Evolutionary conservation across 2,329 filamentous ascomycete species (phyloP).

Genomic region (Cordyceps militaris): DNA sequence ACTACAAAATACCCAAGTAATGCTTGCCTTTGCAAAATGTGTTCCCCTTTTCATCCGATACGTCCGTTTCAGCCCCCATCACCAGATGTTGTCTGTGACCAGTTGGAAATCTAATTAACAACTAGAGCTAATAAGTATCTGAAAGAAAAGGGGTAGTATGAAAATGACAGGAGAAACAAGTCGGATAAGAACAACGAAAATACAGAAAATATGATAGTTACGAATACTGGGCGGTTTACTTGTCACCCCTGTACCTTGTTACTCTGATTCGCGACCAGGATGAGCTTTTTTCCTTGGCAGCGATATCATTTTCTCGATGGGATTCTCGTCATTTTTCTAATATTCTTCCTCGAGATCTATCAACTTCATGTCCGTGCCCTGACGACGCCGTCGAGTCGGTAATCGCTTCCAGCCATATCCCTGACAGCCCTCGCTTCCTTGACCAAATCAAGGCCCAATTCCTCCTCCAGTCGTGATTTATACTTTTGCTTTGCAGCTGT

Average conservation of each 20-base stretch:
- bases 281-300: not conserved
- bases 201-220: too few relatives aligned
- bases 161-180: too few relatives aligned
- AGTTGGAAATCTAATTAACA: too few relatives aligned
- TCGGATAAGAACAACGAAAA: too few relatives aligned
- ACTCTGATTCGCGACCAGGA: not conserved
- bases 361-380: not conserved
- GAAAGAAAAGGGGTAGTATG: too few relatives aligned
- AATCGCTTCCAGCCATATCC: not conserved
- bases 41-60: not conserved
- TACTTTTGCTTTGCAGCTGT: not conserved
- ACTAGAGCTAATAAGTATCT: too few relatives aligned
- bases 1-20: not conserved
- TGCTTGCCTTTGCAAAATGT: not conserved
- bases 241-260: too few relatives aligned
- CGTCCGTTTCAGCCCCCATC: not conserved
- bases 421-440: not conserved
- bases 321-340: not conserved
- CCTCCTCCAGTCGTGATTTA: not conserved
- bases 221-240: too few relatives aligned
- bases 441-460: too few relatives aligned
- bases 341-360: too few relatives aligned
- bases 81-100: too few relatives aligned
- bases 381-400: not conserved
- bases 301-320: not conserved